Base-by-base conservation (phyloP, 176 grass and related monocot genomes). In the Luzula sylvatica region DNA sequence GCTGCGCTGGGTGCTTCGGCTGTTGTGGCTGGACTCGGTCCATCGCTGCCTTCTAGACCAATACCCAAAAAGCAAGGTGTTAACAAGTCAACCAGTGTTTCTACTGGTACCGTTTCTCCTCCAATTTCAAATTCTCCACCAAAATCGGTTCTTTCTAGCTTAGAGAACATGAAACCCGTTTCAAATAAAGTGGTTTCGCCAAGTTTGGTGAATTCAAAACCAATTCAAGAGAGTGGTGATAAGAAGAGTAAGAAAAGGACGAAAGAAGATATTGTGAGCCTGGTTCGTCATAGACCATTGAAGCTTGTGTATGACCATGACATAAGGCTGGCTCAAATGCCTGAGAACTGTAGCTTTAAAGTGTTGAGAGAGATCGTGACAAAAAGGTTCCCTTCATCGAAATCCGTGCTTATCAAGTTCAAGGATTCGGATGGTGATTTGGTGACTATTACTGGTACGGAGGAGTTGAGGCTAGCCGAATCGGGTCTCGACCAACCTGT, bases 281-380 rank as follows among this genome's bases (percentile, higher is more conserved):
- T 20, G 1, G 32, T 23, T 25, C 42, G 60, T 56, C 82, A 82
- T 77, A 82, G 92, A 65, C 81, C 78, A 14, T 75, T 98, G 46
- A 98, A 98, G 60, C 77, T 98, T 46, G 81, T 98, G 32, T 90
- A 98, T 39, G 92, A 74, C 66, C 92, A 98, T 12, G 92, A 98
- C 57, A 98, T 98, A 43, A 76, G 92, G 52, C 92, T 98, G 2
- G 78, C 74, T 2, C 71, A 83, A 68, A 71, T 98, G 72, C 92
- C 85, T 0, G 78, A 74, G 19, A 82, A 74, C 57, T 90, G 92
- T 51, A 80, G 65, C 65, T 79, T 86, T 42, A 56, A 49, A 27
- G 16, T 12, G 7, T 73, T 98, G 46, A 71, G 92, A 25, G 77
- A 98, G 28, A 68, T 86, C 28, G 85, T 98, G 35, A 50, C 81